Base-by-base conservation (phyloP, 208 protist species). In the Trypanosoma boissoni region DNA sequence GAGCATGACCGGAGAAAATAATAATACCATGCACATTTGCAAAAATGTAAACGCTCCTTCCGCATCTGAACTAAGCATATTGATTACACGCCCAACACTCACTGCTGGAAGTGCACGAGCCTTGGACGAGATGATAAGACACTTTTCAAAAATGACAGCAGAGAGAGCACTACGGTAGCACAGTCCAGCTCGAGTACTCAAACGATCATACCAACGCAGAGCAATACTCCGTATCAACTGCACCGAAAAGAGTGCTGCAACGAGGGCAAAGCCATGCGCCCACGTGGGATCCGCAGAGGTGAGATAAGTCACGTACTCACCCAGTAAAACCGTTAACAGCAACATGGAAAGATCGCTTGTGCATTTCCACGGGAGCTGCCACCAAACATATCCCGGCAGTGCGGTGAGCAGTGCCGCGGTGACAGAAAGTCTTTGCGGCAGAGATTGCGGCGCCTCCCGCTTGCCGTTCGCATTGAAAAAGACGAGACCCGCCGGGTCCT, bases 31-130 rank as follows among this genome's bases (percentile, higher is more conserved):
- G 42, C 44, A 64, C n/a, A 73, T 76, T 5, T 71, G 59, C 18
- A 74, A 49, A 10, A 89, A 64, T 24, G 82, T 74, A 57, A 78
- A 68, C 18, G 83, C 64, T 8, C 64, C 28, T 63, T 87, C 74
- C 8, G 78, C 76, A 55, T 94, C 86, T 8, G 74, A 62, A 12
- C 68, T 78, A 61, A 81, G 72, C 51, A 88, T 74, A 62, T 83
- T 94, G 45, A 92, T 76, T 39, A 94, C 81, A 14, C 78, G 60
- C 27, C 86, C 86, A 18, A 83, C 63, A 18, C 70, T 83, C 6
- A 82, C 68, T 18, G 69, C 75, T 50, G 91, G 84, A 37, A 78
- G 36, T 1, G 75, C 50, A 8, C 51, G 43, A 0, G 66, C 50
- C 27, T 51, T 64, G 8, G 54, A 49, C 16, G 48, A 66, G 5